phyloP scores from a whole-genome alignment of 495 filamentous ascomycete genomes.

The Mytilinidion resinicola region DNA sequence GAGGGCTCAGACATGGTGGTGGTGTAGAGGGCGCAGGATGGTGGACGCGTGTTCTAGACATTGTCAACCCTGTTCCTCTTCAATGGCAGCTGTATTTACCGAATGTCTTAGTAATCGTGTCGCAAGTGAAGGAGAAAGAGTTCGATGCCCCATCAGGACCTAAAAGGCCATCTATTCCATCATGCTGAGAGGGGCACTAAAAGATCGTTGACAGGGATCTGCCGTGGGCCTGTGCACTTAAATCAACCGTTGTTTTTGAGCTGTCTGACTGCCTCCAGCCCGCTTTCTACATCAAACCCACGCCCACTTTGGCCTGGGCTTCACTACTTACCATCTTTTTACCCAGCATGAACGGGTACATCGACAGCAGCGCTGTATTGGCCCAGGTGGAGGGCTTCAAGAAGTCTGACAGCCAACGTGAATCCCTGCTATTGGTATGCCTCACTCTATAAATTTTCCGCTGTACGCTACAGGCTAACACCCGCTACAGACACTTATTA shows the following conservation, averaged over 20 bases:
- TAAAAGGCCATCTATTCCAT: no score
- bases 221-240: no score
- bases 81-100: background rate
- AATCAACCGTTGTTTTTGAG: no score
- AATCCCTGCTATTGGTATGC: background rate
- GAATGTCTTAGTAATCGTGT: no score
- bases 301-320: no score
- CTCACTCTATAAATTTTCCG: background rate
- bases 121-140: no score
- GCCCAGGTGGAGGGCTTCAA: constrained; percentile 25
- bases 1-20: constrained; percentile 3
- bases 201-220: no score
- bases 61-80: background rate
- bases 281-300: no score
- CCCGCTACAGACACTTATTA: background rate
- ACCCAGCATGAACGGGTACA: constrained; percentile 1
- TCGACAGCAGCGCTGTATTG: background rate
- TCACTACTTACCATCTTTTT: no score
- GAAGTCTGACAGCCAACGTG: constrained; percentile 20
- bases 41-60: background rate
- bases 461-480: background rate
- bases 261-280: no score
- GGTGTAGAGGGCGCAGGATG: background rate
- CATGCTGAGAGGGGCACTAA: no score
- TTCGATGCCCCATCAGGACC: no score